phyloP scores from a whole-genome alignment of 2,329 filamentous ascomycete species.

The Talaromyces sp. region DNA sequence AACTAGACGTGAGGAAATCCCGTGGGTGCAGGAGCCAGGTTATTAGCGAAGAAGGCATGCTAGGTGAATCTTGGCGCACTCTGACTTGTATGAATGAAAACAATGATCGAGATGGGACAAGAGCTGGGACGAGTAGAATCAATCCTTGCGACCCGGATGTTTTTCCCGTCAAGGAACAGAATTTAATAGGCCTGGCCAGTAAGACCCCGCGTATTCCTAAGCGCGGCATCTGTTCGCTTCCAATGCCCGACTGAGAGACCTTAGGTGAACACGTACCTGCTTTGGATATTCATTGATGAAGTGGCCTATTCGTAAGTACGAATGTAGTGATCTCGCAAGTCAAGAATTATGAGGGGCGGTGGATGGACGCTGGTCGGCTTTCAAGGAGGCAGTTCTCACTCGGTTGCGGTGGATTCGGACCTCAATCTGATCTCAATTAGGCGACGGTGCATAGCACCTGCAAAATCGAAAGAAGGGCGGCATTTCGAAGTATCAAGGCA shows the following conservation, averaged over 20 bases:
- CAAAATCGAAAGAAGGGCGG: neutral
- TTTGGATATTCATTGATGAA: neutral
- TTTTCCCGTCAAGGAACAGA: neutral
- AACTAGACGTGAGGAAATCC: neutral
- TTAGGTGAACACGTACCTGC: too few species aligned
- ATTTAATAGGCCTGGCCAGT: slow-evolving; percentile 7
- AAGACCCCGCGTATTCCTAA: neutral
- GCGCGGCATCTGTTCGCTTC: neutral
- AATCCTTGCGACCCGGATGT: neutral
- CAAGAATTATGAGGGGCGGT: neutral
- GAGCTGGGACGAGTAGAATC: slow-evolving; percentile 1
- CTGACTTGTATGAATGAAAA: neutral
- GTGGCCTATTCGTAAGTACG: neutral
- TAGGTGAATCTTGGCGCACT: neutral
- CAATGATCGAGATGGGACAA: neutral
- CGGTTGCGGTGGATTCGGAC: neutral
- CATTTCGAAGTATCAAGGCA: neutral
- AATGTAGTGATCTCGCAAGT: neutral
- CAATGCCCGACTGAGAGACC: neutral
- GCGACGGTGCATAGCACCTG: neutral
- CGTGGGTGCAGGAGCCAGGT: neutral
- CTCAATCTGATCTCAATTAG: neutral
- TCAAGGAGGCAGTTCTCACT: too few species aligned
- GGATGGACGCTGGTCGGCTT: neutral
- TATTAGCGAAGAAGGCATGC: neutral